A percentile compares a stretch with the other conserved stretches of the same genome.
Conservation (phyloP, 1,284 basidiomycete species). For the Boletus sp. region DNA sequence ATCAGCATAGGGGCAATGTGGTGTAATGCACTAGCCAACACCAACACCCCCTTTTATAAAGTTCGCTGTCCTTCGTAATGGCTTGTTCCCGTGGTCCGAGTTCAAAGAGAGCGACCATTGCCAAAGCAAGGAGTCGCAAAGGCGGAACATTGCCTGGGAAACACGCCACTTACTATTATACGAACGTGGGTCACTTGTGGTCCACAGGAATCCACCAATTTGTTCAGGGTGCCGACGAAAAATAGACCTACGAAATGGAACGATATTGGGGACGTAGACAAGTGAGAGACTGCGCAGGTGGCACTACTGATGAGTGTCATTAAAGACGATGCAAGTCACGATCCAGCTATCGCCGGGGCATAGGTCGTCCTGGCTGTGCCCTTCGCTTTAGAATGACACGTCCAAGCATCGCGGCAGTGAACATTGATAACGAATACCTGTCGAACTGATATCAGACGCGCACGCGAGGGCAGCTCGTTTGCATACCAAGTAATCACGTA, state of each 20-base stretch:
- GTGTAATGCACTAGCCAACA: neutral
- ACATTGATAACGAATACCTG: conserved; percentile 70
- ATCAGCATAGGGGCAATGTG: conserved; percentile 4
- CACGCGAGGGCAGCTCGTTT: neutral
- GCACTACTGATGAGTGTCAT: neutral
- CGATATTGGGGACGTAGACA: conserved; percentile 1
- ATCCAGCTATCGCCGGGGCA: conserved; percentile 23
- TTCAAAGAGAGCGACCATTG: conserved; percentile 9
- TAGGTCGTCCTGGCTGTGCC: conserved; percentile 26
- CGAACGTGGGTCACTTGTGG: too few species aligned
- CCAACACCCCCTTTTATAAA: conserved; percentile 14
- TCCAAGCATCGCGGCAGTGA: conserved; percentile 45
- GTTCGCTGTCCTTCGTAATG: neutral
- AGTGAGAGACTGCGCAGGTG: conserved; percentile 5
- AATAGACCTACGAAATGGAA: neutral
- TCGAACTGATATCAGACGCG: conserved; percentile 4
- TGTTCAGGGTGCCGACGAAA: neutral
- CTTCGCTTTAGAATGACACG: conserved; percentile 30
- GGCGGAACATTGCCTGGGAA: conserved; percentile 9
- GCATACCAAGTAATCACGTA: conserved; percentile 93
- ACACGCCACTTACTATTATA: conserved; percentile 10
- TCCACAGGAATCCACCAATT: neutral
- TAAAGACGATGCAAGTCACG: neutral
- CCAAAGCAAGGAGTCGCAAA: conserved; percentile 8
- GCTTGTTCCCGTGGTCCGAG: conserved; percentile 6